Evolutionary conservation across 129 eudicot species (phyloP).

Genomic region (Artemisia tridentata): DNA sequence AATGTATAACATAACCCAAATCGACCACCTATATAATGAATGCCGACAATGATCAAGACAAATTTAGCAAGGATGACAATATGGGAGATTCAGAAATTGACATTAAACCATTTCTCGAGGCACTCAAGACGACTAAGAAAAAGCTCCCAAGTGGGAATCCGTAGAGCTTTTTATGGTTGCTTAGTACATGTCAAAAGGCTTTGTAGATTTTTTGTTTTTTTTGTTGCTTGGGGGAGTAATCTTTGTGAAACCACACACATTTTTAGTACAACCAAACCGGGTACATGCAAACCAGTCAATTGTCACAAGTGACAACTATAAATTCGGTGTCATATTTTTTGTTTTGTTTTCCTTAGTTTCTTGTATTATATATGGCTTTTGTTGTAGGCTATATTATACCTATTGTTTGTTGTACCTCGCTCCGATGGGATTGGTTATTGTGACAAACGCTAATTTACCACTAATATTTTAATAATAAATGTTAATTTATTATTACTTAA

Average conservation of each 20-base stretch:
- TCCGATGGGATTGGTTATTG: too few species aligned
- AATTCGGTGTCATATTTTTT: too few species aligned
- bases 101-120: constrained; percentile 39
- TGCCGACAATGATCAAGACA: constrained; percentile 52
- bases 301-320: neutral
- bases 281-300: constrained; percentile 3
- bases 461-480: too few species aligned
- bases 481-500: too few species aligned
- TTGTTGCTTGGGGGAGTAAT: constrained; percentile 1
- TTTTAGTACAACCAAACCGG: constrained; percentile 11
- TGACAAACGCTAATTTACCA: too few species aligned
- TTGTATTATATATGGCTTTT: neutral
- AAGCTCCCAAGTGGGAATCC: neutral
- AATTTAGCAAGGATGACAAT: constrained; percentile 49
- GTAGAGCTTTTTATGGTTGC: constrained; percentile 20
- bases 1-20: too few species aligned
- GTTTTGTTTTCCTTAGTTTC: constrained; percentile 6
- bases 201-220: constrained; percentile 29
- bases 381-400: neutral
- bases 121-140: constrained; percentile 21
- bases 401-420: neutral
- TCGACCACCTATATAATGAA: neutral
- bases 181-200: constrained; percentile 29
- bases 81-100: constrained; percentile 57
- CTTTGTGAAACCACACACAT: constrained; percentile 14